Evolutionary conservation across 371 early-diverging fungal species (phyloP).

Genomic region (Apophysomyces sp.): DNA sequence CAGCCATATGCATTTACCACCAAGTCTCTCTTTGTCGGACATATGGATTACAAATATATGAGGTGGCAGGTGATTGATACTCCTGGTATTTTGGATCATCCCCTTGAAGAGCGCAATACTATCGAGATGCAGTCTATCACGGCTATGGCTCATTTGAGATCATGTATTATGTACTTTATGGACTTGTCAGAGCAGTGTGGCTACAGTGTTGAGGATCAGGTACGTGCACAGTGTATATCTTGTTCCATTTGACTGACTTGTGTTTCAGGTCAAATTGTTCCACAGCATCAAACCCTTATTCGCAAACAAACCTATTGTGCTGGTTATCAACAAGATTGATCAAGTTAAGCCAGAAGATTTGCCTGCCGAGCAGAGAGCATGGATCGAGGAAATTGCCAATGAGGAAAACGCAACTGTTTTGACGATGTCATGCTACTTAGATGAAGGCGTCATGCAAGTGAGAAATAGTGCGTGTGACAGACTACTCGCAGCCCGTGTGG

Average conservation of each 20-base stretch:
- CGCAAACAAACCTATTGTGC: constrained; percentile 96
- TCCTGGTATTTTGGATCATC: constrained; percentile 99
- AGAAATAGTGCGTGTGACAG: constrained; percentile 93
- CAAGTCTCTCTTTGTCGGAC: constrained; percentile 99
- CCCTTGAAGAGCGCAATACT: constrained; percentile 99
- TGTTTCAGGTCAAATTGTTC: constrained; percentile 75
- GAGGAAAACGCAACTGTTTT: constrained; percentile 74
- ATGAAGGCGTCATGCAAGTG: constrained; percentile 96
- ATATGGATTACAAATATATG: constrained; percentile 99
- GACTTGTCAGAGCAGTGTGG: constrained; percentile 99
- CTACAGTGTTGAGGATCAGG: constrained; percentile 95
- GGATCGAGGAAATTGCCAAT: constrained; percentile 74
- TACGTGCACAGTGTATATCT: constrained; percentile 14
- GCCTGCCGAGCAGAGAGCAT: constrained; percentile 66
- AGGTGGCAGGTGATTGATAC: constrained; percentile 99
- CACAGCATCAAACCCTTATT: constrained; percentile 98
- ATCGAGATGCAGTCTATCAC: constrained; percentile 99
- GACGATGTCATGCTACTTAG: constrained; percentile 89
- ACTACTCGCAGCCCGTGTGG: constrained; percentile 91
- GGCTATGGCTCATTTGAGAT: constrained; percentile 98
- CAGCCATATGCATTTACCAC: constrained; percentile 99
- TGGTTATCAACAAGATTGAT: constrained; percentile 99
- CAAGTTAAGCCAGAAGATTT: constrained; percentile 82
- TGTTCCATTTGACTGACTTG: background rate
- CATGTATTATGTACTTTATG: constrained; percentile 98